Evolutionary conservation across 2,329 filamentous ascomycete species (phyloP).

Genomic region (Microthyrium microscopicum): DNA sequence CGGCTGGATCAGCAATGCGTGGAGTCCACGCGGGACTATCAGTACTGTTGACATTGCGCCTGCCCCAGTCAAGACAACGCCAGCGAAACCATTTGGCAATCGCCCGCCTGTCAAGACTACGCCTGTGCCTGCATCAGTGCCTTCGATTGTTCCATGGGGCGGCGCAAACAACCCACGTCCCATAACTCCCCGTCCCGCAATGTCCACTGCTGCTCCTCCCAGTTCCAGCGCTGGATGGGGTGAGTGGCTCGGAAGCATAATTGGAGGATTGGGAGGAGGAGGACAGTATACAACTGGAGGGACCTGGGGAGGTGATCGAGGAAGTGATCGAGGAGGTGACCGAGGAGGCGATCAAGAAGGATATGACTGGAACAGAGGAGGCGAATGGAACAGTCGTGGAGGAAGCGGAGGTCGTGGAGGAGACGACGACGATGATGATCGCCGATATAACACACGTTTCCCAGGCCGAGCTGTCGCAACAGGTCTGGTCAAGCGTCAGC

Average conservation of each 20-base stretch:
- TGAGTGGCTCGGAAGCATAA: not conserved
- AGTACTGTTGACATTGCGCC: not conserved
- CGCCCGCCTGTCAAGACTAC: not conserved
- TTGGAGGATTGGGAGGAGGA: constrained; percentile 1
- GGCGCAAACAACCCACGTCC: not conserved
- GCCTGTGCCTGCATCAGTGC: not conserved
- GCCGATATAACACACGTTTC: too few species aligned
- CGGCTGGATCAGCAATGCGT: constrained; percentile 3
- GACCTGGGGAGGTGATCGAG: not conserved
- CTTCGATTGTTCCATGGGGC: not conserved
- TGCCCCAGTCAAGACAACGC: not conserved
- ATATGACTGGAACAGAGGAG: not conserved
- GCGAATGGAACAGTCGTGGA: not conserved
- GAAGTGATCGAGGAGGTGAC: not conserved
- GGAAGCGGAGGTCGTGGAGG: not conserved
- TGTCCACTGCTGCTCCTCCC: not conserved
- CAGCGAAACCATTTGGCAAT: not conserved
- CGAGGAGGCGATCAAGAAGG: too few species aligned
- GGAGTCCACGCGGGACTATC: not conserved
- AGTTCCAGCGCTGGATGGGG: not conserved
- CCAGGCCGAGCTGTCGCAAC: not conserved
- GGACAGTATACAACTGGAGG: not conserved
- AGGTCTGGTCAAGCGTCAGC: not conserved
- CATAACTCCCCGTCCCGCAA: not conserved
- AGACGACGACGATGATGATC: not conserved